A percentile compares a stretch with the other conserved stretches of the same genome.
Evolutionary conservation across 2,329 filamentous ascomycete species (phyloP).

Genomic region (Clathrospora elynae): DNA sequence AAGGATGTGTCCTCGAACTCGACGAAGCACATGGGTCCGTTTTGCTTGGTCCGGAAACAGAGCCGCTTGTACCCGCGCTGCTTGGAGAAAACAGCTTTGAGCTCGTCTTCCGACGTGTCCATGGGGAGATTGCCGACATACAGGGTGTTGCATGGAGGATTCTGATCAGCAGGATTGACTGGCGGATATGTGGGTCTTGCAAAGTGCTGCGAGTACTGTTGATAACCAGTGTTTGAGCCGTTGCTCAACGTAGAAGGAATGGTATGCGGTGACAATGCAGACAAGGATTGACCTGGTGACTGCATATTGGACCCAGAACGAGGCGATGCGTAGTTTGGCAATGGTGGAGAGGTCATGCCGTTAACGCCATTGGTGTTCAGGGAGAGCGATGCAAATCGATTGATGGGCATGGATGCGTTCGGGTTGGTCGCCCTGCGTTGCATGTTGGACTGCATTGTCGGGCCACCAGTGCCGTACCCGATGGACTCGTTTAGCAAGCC

Average conservation of each 20-base stretch:
- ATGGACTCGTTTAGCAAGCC: slow-evolving; percentile 73
- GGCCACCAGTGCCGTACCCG: slow-evolving; percentile 73
- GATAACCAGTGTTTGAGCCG: slow-evolving; percentile 58
- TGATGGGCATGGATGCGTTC: slow-evolving; percentile 71
- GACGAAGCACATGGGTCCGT: slow-evolving; percentile 98
- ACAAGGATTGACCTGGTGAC: slow-evolving; percentile 53
- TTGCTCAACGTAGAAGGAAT: slow-evolving; percentile 62
- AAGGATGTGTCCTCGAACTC: slow-evolving; percentile 95
- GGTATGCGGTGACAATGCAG: slow-evolving; percentile 56
- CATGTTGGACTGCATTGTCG: slow-evolving; percentile 53
- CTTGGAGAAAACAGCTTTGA: slow-evolving; percentile 91
- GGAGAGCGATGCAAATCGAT: slow-evolving; percentile 71
- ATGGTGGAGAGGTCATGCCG: slow-evolving; percentile 58
- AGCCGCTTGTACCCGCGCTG: slow-evolving; percentile 94
- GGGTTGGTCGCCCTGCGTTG: slow-evolving; percentile 73
- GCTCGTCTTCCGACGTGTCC: slow-evolving; percentile 91
- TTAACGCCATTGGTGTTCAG: slow-evolving; percentile 65
- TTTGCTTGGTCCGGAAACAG: slow-evolving; percentile 91
- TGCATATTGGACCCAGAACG: slow-evolving; percentile 56
- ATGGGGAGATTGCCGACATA: slow-evolving; percentile 97
- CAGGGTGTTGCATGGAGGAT: slow-evolving; percentile 95
- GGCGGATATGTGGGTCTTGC: slow-evolving; percentile 75
- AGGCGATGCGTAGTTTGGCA: slow-evolving; percentile 60
- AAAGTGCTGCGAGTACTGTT: slow-evolving; percentile 62
- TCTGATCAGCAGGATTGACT: slow-evolving; percentile 92